These are phyloP conservation scores for Collybia nuda DNA, from an alignment of 768 basidiomycete species.

Conservation along the genomic window DNA sequence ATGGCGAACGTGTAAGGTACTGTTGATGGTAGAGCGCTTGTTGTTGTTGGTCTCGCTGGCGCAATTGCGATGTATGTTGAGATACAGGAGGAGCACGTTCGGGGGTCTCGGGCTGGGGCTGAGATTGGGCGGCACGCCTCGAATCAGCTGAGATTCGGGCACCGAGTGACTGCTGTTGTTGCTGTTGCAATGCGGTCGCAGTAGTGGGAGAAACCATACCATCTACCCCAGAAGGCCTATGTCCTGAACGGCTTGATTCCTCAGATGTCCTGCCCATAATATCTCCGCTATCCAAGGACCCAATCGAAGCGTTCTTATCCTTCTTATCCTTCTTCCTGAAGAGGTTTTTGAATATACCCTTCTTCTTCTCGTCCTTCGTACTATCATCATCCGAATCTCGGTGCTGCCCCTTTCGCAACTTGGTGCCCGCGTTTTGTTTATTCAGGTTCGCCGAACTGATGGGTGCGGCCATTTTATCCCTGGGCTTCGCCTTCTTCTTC, in stretches of 20 bases:
- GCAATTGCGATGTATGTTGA: slow-evolving; percentile 67
- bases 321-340: slow-evolving; percentile 83
- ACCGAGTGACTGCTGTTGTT: slow-evolving; percentile 32
- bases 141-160: slow-evolving; percentile 26
- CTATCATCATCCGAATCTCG: slow-evolving; percentile 31
- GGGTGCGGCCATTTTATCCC: slow-evolving; percentile 48
- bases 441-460: slow-evolving; percentile 40
- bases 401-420: slow-evolving; percentile 41
- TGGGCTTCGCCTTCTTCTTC: slow-evolving; percentile 49
- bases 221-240: slow-evolving; percentile 35
- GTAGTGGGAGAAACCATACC: slow-evolving; percentile 53
- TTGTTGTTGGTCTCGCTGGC: slow-evolving; percentile 87
- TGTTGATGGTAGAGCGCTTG: slow-evolving; percentile 85
- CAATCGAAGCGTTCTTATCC: slow-evolving; percentile 50
- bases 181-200: slow-evolving; percentile 56
- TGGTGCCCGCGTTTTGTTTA: slow-evolving; percentile 29
- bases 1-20: slow-evolving; percentile 85
- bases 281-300: slow-evolving; percentile 53
- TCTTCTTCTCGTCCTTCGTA: slow-evolving; percentile 60
- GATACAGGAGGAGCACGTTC: slow-evolving; percentile 48
- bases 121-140: slow-evolving; percentile 18
- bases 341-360: slow-evolving; percentile 69
- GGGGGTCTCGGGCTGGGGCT: slow-evolving; percentile 25
- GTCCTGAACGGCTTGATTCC: slow-evolving; percentile 60
- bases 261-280: slow-evolving; percentile 48